These are phyloP conservation scores for Elongisporangium prolatum DNA, from an alignment of 352 stramenopile species.

Conservation along the genomic window DNA sequence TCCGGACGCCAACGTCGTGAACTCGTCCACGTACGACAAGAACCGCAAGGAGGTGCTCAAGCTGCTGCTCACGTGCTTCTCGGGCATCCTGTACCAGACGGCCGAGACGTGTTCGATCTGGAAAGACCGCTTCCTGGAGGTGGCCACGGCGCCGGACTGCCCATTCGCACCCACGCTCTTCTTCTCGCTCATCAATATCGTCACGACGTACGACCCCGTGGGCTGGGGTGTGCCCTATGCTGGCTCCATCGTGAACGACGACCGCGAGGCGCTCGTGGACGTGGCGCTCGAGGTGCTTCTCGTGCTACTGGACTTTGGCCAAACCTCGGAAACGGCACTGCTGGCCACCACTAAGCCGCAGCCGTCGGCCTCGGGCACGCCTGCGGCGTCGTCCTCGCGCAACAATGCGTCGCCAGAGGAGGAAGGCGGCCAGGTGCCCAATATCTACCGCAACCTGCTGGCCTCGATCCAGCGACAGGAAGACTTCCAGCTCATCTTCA, in stretches of 20 bases:
- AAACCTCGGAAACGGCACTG: conserved; percentile 43
- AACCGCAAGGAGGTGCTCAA: conserved; percentile 96
- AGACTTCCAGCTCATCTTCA: conserved; percentile 93
- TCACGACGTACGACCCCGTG: conserved; percentile 92
- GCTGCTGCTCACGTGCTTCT: conserved; percentile 92
- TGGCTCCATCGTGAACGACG: conserved; percentile 84
- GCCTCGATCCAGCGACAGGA: conserved; percentile 64
- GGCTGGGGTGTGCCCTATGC: conserved; percentile 89
- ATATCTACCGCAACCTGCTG: conserved; percentile 69
- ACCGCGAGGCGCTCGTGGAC: conserved; percentile 90
- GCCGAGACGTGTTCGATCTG: conserved; percentile 90
- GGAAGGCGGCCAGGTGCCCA: conserved; percentile 19
- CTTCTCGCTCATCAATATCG: conserved; percentile 95
- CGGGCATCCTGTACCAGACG: conserved; percentile 94
- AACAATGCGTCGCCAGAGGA: conserved; percentile 20
- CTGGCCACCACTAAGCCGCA: conserved; percentile 49
- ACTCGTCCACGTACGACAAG: conserved; percentile 83
- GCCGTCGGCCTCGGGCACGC: conserved; percentile 23
- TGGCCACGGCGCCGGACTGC: conserved; percentile 86
- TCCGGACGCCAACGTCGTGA: conserved; percentile 65
- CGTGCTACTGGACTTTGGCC: conserved; percentile 92
- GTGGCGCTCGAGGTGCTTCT: conserved; percentile 91
- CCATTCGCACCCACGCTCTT: conserved; percentile 94
- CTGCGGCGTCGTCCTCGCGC: conserved; percentile 14
- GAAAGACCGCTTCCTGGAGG: conserved; percentile 88